Base-by-base conservation (phyloP, 345 rosid genomes). In the Sonneratia caseolaris region DNA sequence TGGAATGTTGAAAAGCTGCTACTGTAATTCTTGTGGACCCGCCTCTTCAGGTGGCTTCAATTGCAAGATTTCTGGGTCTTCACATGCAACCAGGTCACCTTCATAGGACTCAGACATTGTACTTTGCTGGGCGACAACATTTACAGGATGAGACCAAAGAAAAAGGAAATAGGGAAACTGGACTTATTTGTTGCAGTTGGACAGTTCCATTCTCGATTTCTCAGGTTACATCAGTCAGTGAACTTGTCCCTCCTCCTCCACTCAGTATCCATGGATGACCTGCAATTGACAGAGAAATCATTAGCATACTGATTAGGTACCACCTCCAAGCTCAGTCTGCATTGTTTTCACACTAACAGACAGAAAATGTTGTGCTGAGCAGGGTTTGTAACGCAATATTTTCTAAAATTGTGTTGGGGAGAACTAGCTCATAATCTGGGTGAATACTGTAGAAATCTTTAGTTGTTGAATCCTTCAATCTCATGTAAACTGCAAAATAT, bases 191-290 rank as follows among this genome's bases (percentile, higher is more conserved):
- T 7, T 62, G 66, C 66, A 22, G 64, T 48, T 8, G 66, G 37
- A 6, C 7, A 22, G 37, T 32, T 14, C 66, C 4, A 3, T 53
- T 53, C 24, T 21, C 9, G 7, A 5, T 53, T 42, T 57, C 0
- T 7, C 32, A 22, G 16, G 47, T 40, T 38, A 15, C 37, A 71
- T 61, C 68, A 59, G 4, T 38, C 59, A 27, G 3, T 56, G 68
- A 4, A 66, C 61, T 11, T 32, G 76, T 43, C 42, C 35, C 4
- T 38, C 89, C 4, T 38, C 89, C 90, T 66, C 76, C 86, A 64
- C 75, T 79, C 45, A 77, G 71, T 61, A 89, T 86, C 96, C 92
- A 89, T 13, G 85, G 87, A 65, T 84, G 92, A 76, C 84, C 92
- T 89, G 88, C 68, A 66, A 48, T 47, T 36, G 37, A 71, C 43